Base-by-base conservation (phyloP, 306 rosid genomes). In the Citrullus amarus region DNA sequence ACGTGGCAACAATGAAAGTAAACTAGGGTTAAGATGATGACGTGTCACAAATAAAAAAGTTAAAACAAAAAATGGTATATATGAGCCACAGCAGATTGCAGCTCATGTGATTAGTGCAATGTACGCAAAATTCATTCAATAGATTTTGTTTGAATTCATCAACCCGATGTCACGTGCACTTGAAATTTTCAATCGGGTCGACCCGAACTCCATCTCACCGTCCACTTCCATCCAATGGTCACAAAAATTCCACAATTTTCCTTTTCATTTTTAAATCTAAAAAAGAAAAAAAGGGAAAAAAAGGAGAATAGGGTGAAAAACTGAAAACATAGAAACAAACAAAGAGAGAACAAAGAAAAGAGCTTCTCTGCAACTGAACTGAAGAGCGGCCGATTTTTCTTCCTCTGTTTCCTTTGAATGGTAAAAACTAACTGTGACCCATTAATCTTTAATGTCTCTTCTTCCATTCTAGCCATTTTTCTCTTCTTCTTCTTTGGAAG, bases 351-450 rank as follows among this genome's bases (percentile, higher is more conserved):
- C 20, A 8, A 51, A 43, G n/a, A 25, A 78, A 32, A 20, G 58
- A 17, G 43, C 11, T 56, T 73, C 62, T 73, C 30, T 73, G 78
- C 78, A 73, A 53, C 46, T 73, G 61, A 73, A 73, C 62, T 73
- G 48, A 73, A 73, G 59, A 44, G 14, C 56, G 58, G 73, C 75
- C 54, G 78, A 76, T 58, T 25, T 51, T 12, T 62, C 62, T 6
- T 50, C 53, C 13, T 44, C 59, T 44, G 22, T 36, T 30, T 16
- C 50, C 16, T 55, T 48, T 44, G 48, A 63, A 38, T 50, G 57
- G 53, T 72, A 50, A 79, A 69, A 84, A 63, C 81, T 76, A 76
- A 76, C 78, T 54, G 28, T 15, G 38, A 70, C 84, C 81, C 74
- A 59, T 60, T 15, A 70, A 82, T 5, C 39, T 65, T 41, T 32